Percentiles rank a stretch among this genome's conserved stretches.
phyloP scores from a whole-genome alignment of 352 stramenopile species.

The Phytophthora sp. region DNA sequence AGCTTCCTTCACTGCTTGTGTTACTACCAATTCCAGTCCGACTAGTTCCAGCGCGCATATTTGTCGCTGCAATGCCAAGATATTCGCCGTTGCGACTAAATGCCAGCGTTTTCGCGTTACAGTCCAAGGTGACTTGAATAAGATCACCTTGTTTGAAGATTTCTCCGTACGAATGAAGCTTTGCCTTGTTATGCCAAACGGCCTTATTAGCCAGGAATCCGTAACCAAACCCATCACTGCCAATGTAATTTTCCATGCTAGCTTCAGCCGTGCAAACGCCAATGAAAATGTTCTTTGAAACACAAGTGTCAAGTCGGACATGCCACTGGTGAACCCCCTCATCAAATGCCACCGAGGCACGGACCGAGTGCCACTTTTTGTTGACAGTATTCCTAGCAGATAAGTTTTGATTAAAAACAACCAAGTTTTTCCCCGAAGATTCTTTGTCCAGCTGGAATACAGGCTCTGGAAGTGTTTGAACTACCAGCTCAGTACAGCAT shows the following conservation, averaged over 20 bases:
- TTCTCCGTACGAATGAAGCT: conserved; percentile 89
- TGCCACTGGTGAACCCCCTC: conserved; percentile 88
- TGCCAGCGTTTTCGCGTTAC: conserved; percentile 77
- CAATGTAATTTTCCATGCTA: conserved; percentile 90
- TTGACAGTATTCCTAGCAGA: conserved; percentile 86
- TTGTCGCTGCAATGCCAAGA: conserved; percentile 82
- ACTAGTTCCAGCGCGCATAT: conserved; percentile 44
- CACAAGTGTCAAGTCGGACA: conserved; percentile 86
- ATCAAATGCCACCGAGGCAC: conserved; percentile 69
- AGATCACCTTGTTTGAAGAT: conserved; percentile 92
- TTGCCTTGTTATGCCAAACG: conserved; percentile 93
- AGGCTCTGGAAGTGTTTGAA: conserved; percentile 65
- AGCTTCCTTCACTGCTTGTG: conserved; percentile 20
- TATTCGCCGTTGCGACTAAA: conserved; percentile 90
- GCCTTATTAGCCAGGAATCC: conserved; percentile 92
- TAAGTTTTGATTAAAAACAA: conserved; percentile 74
- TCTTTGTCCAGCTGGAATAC: conserved; percentile 75
- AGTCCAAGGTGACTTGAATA: conserved; percentile 86
- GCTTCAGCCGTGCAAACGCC: conserved; percentile 76
- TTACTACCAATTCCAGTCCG: neutral
- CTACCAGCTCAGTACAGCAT: conserved; percentile 29
- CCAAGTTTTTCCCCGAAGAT: conserved; percentile 77
- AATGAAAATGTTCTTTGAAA: conserved; percentile 94
- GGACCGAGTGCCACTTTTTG: conserved; percentile 92
- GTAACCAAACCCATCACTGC: conserved; percentile 88